Percentiles rank a stretch among this genome's conserved stretches.
phyloP scores from a whole-genome alignment of 441 rosid species.

The Breynia disticha region DNA sequence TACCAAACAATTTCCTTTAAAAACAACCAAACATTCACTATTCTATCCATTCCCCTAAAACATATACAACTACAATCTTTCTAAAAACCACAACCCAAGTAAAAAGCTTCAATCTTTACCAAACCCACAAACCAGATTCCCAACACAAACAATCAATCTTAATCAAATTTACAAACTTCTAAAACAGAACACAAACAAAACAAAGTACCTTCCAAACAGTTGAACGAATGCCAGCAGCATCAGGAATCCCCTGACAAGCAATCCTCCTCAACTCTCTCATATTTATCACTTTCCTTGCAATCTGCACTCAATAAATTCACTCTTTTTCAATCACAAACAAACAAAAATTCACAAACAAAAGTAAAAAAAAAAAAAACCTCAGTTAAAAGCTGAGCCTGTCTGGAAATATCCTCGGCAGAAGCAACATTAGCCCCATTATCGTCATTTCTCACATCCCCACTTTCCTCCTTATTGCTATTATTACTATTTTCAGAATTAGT shows the following conservation, averaged over 20 bases:
- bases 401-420: slow-evolving; percentile 60
- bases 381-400: slow-evolving; percentile 69
- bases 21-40: too few species aligned
- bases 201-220: slow-evolving; percentile 82
- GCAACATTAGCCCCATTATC: slow-evolving; percentile 26
- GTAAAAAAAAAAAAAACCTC: slow-evolving; percentile 40
- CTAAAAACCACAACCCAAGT: too few species aligned
- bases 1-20: too few species aligned
- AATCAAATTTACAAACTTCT: background rate
- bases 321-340: background rate
- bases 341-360: background rate
- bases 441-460: slow-evolving; percentile 10
- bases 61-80: too few species aligned
- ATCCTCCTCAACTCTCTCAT: slow-evolving; percentile 72
- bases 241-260: slow-evolving; percentile 75
- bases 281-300: slow-evolving; percentile 79
- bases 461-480: slow-evolving; percentile 1
- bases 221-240: slow-evolving; percentile 76
- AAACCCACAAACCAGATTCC: background rate
- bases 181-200: background rate
- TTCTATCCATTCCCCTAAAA: too few species aligned
- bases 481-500: slow-evolving; percentile 6
- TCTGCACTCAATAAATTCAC: slow-evolving; percentile 23
- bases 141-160: background rate
- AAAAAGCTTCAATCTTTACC: too few species aligned